Evolutionary conservation across 306 rosid species (phyloP), one percentile per base, ranked within the genome.

Genomic region (Vachellia collinsii): DNA sequence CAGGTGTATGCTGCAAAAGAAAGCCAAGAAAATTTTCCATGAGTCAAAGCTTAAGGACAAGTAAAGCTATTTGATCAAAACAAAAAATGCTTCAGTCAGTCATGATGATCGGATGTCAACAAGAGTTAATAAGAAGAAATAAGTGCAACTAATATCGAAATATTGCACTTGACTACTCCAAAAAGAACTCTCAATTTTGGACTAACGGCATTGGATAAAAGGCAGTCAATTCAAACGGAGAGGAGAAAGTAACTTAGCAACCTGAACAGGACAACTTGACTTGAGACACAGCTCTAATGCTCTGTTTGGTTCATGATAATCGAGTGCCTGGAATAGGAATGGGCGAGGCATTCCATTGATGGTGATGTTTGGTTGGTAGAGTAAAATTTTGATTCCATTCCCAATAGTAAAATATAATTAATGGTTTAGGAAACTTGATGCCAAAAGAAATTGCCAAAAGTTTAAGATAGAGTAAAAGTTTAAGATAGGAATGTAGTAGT

Each of bases 1-100:
- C 92, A 67, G 97, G 96, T 19, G 93, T 91, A 67, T 91, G 83
- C 99, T 95, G 94, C 80, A 79, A 29, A 65, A 84, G 25, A 80
- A 79, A 77, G 13, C 39, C 61, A 77, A 75, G 12, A 14, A 78
- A 72, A 79, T 65, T 54, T 64, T 68, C 56, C n/a, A 47, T 47
- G 41, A 75, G 41, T 68, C 34, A 23, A 17, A 47, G 70, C 37
- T 19, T 34, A 50, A 12, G 8, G 47, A 58, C 36, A 80, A 44
- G 73, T 25, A 25, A 70, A 46, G 58, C 59, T 46, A 46, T n/a
- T 42, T 69, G 42, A 69, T 9, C 37, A 42, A 20, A 69, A 37
- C 25, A 37, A 9, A 5, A 42, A 69, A 69, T 20, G 53, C 73
- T 42, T 69, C 4, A 41, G 8, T 9, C 11, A 1, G 51, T n/a